These are phyloP conservation scores for Hura crepitans DNA, from an alignment of 441 rosid species.

Conservation along the genomic window DNA sequence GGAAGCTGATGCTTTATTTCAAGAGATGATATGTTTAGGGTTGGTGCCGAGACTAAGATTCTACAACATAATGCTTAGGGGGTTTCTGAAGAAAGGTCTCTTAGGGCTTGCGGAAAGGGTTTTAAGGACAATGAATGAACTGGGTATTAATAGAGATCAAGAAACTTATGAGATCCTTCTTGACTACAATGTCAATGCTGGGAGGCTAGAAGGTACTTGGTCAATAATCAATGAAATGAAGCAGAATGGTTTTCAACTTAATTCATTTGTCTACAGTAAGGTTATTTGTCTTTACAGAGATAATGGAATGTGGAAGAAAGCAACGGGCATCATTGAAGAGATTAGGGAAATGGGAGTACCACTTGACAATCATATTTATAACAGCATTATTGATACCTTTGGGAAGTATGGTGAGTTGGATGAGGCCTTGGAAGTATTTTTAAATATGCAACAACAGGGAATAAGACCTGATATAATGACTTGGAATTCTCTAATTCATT, in stretches of 20 bases:
- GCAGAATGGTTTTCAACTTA: constrained; percentile 33
- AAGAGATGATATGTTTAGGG: constrained; percentile 39
- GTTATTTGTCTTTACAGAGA: constrained; percentile 62
- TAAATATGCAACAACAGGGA: constrained; percentile 44
- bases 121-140: constrained; percentile 33
- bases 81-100: constrained; percentile 51
- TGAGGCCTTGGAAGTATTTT: constrained; percentile 48
- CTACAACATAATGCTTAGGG: constrained; percentile 46
- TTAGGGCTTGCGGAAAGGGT: constrained; percentile 40
- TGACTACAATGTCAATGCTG: constrained; percentile 54
- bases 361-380: constrained; percentile 49
- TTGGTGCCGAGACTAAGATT: constrained; percentile 33
- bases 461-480: constrained; percentile 49
- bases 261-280: constrained; percentile 48
- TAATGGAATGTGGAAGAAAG: constrained; percentile 82
- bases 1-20: constrained; percentile 62
- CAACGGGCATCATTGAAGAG: constrained; percentile 53
- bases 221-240: constrained; percentile 51
- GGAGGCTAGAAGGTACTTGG: constrained; percentile 61
- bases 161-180: constrained; percentile 46
- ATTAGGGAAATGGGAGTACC: constrained; percentile 43
- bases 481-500: constrained; percentile 57
- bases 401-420: constrained; percentile 55
- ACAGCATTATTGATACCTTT: constrained; percentile 55
- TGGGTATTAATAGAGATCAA: constrained; percentile 35